A percentile compares a stretch with the other conserved stretches of the same genome.
Conservation (phyloP, 2,329 filamentous ascomycete species). For the Pseudogymnoascus verrucosus region DNA sequence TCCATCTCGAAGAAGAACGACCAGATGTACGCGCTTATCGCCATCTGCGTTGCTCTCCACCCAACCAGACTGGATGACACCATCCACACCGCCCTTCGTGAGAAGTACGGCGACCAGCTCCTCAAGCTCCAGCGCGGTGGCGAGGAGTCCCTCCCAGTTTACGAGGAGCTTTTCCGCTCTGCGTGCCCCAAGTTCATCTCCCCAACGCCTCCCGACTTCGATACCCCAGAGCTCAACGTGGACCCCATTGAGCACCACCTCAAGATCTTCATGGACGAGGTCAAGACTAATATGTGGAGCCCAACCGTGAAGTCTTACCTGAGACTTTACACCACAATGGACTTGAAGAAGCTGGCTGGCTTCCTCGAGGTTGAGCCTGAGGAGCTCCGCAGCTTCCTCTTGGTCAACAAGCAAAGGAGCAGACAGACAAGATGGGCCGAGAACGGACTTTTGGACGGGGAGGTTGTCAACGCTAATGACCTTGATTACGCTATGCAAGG, state of each 20-base stretch:
- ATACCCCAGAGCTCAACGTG: constrained; percentile 90
- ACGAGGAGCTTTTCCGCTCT: constrained; percentile 94
- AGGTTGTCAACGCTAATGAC: constrained; percentile 87
- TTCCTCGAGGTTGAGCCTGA: constrained; percentile 98
- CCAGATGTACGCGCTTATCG: constrained; percentile 98
- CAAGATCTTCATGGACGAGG: constrained; percentile 97
- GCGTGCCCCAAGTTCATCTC: constrained; percentile 99
- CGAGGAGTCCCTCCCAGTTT: constrained; percentile 88
- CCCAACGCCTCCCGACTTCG: constrained; percentile 93
- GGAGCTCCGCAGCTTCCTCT: constrained; percentile 83
- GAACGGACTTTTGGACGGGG: constrained; percentile 82
- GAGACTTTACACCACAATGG: constrained; percentile 99
- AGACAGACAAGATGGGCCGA: constrained; percentile 93
- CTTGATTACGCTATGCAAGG: constrained; percentile 96
- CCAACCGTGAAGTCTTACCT: constrained; percentile 98
- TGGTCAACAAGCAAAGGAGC: constrained; percentile 98
- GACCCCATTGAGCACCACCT: constrained; percentile 97
- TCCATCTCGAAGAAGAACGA: constrained; percentile 99
- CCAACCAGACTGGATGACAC: constrained; percentile 96
- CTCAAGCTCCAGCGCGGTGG: constrained; percentile 93
- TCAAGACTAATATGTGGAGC: constrained; percentile 98
- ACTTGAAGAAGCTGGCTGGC: constrained; percentile 92
- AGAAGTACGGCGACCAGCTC: constrained; percentile 99
- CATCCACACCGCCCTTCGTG: constrained; percentile 92
- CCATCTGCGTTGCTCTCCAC: constrained; percentile 97